These are phyloP conservation scores for Tetrapisispora phaffii DNA, from an alignment of 805 yeast genomes.

Conservation along the genomic window DNA sequence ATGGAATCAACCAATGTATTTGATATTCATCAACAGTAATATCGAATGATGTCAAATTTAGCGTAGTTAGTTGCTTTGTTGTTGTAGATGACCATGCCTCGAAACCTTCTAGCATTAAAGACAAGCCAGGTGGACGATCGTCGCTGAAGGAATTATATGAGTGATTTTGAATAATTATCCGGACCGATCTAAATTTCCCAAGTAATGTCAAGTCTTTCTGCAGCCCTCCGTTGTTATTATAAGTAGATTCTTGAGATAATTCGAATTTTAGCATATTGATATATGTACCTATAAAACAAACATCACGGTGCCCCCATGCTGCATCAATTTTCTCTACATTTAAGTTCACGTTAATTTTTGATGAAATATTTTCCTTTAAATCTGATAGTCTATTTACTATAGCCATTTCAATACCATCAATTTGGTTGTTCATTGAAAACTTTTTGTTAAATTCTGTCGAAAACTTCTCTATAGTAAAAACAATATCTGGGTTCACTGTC, in stretches of 20 bases:
- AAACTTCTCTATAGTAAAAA: conserved; percentile 31
- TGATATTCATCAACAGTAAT: conserved; percentile 28
- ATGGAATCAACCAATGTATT: conserved; percentile 28
- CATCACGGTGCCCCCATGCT: conserved; percentile 14
- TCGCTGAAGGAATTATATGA: neutral
- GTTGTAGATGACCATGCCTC: conserved; percentile 23
- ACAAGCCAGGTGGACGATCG: conserved; percentile 22
- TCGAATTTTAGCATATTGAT: conserved; percentile 19
- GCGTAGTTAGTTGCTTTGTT: conserved; percentile 16
- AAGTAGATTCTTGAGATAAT: conserved; percentile 11
- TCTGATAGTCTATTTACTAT: conserved; percentile 38
- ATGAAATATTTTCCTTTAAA: conserved; percentile 17
- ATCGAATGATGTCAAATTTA: conserved; percentile 26
- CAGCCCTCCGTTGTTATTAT: conserved; percentile 10
- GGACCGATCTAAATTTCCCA: conserved; percentile 13
- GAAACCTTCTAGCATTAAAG: conserved; percentile 20
- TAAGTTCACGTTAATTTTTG: conserved; percentile 11
- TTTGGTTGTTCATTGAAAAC: conserved; percentile 36
- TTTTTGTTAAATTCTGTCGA: conserved; percentile 26
- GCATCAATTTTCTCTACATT: conserved; percentile 13
- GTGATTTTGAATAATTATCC: conserved; percentile 8
- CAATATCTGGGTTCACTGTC: conserved; percentile 27
- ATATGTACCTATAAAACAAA: conserved; percentile 14
- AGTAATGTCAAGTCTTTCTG: conserved; percentile 11
- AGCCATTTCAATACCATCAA: conserved; percentile 59